A percentile compares a stretch with the other conserved stretches of the same genome.
Evolutionary conservation across 192 early-diverging fungal species (phyloP).

Genomic region (Geranomyces michiganensis): DNA sequence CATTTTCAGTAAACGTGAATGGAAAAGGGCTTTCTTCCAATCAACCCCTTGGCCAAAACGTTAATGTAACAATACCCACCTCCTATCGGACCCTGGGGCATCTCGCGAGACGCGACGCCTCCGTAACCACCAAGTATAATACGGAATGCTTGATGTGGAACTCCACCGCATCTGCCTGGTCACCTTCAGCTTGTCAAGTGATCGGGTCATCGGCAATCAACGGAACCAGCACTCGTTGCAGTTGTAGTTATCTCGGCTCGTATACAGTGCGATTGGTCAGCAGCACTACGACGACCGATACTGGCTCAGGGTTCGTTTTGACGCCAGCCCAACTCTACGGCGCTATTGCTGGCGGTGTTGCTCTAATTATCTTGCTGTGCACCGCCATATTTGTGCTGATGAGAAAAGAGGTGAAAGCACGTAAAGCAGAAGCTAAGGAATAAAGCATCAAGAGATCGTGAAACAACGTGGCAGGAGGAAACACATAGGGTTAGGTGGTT

Average conservation of each 20-base stretch:
- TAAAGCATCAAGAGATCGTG: too few species aligned
- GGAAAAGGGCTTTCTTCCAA: not conserved
- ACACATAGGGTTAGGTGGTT: too few species aligned
- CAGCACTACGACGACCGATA: not conserved
- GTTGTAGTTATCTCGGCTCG: too few species aligned
- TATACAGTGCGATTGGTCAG: too few species aligned
- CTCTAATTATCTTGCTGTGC: not conserved
- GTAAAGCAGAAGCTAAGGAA: too few species aligned
- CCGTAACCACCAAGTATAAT: not conserved
- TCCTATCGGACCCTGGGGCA: not conserved
- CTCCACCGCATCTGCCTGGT: not conserved
- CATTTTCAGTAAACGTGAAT: not conserved
- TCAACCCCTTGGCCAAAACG: not conserved
- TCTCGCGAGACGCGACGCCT: not conserved
- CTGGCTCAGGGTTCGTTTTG: not conserved
- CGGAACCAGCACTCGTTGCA: too few species aligned
- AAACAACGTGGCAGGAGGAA: too few species aligned
- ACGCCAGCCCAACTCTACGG: not conserved
- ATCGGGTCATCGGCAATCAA: too few species aligned
- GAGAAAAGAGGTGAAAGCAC: not conserved
- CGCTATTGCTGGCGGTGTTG: not conserved
- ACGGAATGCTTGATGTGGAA: conserved; percentile 6
- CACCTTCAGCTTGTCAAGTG: too few species aligned
- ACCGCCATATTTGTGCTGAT: conserved; percentile 1
- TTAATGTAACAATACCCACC: not conserved